Base-by-base conservation (phyloP, 371 early-diverging fungal genomes). In the Blakeslea trispora region DNA sequence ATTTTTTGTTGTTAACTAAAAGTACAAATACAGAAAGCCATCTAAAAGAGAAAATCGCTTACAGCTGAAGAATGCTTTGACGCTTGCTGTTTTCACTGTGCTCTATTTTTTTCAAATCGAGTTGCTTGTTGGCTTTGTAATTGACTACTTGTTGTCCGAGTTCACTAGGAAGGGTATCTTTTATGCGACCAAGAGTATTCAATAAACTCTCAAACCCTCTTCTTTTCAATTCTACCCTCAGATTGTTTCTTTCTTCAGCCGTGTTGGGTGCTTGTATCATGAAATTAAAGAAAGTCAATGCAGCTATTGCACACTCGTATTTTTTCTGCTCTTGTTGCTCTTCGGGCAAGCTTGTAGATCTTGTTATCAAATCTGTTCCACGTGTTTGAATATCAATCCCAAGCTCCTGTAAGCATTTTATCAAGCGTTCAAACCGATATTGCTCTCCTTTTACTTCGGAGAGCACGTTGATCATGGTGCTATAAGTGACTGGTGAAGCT, bases 401-500 rank as follows among this genome's bases (percentile, higher is more conserved):
- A 24, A 63, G 51, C 15, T 56, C 63, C n/a, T 66, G 55, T 18
- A 87, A 44, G 2, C 75, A 71, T 28, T 80, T 71, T 1, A 87
- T 63, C 0, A 85, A 61, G 14, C 82, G 75, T 42, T 85, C 84
- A 66, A 87, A 87, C 35, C 88, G 71, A 55, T 77, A 87, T 17
- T 82, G 78, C 37, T 87, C 88, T 10, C 81, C 81, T 48, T 75
- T 76, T 24, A 85, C 75, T 35, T 84, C 81, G 0, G 86, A 84
- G 8, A 87, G 61, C 1, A 80, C 70, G 23, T 68, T 59, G 18
- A 85, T 43, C 0, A 83, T 75, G 3, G 64, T 56, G 18, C 70
- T 61, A 65, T 87, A 77, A 4, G 81, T 81, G 18, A 64, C 63
- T 7, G 71, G 64, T 0, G 83, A 80, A 28, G 72, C 57, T 23